Evolutionary conservation across 257 asterid species (phyloP).

Genomic region (Petunia secreta): DNA sequence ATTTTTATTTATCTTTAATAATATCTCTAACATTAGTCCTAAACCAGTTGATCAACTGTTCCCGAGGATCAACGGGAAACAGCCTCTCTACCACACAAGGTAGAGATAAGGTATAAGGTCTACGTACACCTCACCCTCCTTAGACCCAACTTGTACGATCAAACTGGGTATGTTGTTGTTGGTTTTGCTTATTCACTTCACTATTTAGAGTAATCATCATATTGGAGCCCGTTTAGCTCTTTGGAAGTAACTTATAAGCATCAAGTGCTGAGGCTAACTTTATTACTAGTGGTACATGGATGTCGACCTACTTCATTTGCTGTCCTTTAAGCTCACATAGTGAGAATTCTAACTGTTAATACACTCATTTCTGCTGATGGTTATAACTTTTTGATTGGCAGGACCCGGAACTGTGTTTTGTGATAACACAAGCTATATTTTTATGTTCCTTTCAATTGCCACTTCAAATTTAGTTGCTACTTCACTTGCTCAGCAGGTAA

Average conservation of each 20-base stretch:
- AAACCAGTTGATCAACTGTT: neutral
- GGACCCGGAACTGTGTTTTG: constrained; percentile 95
- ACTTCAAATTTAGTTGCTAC: constrained; percentile 97
- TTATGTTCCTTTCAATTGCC: constrained; percentile 96
- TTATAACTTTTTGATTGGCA: constrained; percentile 40
- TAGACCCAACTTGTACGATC: too few relatives aligned
- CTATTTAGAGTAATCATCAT: too few relatives aligned
- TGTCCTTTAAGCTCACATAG: neutral
- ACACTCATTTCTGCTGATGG: constrained; percentile 2
- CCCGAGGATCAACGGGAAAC: too few relatives aligned
- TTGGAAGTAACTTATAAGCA: neutral
- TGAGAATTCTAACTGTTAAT: neutral
- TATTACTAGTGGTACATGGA: neutral
- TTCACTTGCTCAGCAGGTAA: constrained; percentile 80
- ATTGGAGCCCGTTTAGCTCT: neutral
- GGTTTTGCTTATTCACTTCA: neutral
- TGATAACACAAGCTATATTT: constrained; percentile 76
- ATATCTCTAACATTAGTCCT: neutral
- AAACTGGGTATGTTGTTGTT: neutral
- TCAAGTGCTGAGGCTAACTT: neutral
- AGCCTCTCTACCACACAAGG: too few relatives aligned
- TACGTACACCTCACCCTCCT: too few relatives aligned
- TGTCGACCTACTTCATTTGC: neutral
- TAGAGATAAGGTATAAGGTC: too few relatives aligned
- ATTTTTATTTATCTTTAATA: too few relatives aligned